phyloP scores from a whole-genome alignment of 2,329 filamentous ascomycete species.

The Colletotrichum falcatum region DNA sequence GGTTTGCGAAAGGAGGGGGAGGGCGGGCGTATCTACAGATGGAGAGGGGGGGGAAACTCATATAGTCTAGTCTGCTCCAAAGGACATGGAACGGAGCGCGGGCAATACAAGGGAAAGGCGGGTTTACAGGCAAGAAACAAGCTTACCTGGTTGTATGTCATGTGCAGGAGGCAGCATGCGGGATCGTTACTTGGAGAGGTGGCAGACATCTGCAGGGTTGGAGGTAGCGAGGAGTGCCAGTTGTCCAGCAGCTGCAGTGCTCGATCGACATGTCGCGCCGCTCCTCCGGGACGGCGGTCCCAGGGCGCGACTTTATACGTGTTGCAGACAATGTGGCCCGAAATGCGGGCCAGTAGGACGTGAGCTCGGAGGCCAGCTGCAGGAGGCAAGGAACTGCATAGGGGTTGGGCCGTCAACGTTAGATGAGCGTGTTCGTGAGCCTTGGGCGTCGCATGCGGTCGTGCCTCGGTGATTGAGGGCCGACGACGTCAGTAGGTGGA shows the following conservation, averaged over 20 bases:
- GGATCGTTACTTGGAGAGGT: constrained; percentile 54
- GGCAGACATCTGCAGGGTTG: constrained; percentile 52
- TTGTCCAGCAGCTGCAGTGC: constrained; percentile 56
- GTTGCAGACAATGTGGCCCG: constrained; percentile 61
- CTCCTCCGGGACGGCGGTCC: constrained; percentile 44
- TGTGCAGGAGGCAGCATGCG: constrained; percentile 59
- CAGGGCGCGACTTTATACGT: constrained; percentile 56
- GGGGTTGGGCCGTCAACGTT: constrained; percentile 18
- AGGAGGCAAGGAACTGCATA: constrained; percentile 55
- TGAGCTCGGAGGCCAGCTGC: constrained; percentile 59
- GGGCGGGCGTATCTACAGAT: not conserved
- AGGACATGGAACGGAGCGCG: constrained; percentile 46
- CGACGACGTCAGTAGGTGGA: not conserved
- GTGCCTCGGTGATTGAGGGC: constrained; percentile 1
- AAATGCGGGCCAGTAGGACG: constrained; percentile 60
- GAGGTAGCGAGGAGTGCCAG: constrained; percentile 56
- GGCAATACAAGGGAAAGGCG: not conserved
- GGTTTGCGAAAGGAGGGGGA: not conserved
- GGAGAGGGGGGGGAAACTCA: not conserved
- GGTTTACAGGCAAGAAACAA: constrained; percentile 6
- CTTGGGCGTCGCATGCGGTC: constrained; percentile 18
- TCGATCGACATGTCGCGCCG: constrained; percentile 52
- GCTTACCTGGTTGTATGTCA: constrained; percentile 56
- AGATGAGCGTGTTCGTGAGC: constrained; percentile 3
- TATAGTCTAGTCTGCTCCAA: not conserved